Evolutionary conservation across 208 protist species (phyloP).

Genomic region (Crithidia brevicula): DNA sequence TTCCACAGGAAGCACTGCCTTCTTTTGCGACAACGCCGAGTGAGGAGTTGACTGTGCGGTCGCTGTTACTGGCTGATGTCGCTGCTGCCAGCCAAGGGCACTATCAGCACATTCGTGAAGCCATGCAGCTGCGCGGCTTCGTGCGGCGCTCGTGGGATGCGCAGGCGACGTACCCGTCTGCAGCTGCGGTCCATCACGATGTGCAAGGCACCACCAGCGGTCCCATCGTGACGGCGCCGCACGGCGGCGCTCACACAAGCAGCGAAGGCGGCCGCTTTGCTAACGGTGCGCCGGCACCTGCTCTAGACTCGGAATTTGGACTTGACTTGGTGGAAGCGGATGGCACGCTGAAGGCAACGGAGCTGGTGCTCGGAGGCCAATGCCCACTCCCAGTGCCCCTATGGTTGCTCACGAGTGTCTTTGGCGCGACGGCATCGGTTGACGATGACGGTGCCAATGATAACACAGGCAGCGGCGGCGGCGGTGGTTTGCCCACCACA

Average conservation of each 20-base stretch:
- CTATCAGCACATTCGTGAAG: constrained; percentile 24
- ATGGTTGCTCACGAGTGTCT: constrained; percentile 39
- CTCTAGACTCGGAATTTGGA: not conserved
- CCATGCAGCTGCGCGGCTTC: constrained; percentile 30
- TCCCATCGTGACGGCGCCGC: too few relatives aligned
- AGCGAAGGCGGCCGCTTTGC: not conserved
- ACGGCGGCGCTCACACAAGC: too few relatives aligned
- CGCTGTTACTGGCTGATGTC: constrained; percentile 26
- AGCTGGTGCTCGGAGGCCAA: constrained; percentile 28
- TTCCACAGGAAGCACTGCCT: constrained; percentile 1
- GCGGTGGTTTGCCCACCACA: not conserved
- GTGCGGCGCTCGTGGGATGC: constrained; percentile 21
- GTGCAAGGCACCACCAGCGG: too few relatives aligned
- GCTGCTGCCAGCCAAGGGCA: constrained; percentile 26
- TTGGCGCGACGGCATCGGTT: constrained; percentile 7
- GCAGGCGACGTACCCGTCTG: constrained; percentile 5
- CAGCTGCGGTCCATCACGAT: too few relatives aligned
- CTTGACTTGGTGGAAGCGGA: constrained; percentile 1
- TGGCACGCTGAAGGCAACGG: constrained; percentile 22
- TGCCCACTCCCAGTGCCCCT: constrained; percentile 42
- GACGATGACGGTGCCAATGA: constrained; percentile 5
- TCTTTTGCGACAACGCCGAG: not conserved
- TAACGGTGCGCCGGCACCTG: not conserved
- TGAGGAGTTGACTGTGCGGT: constrained; percentile 11
- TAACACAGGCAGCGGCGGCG: not conserved